phyloP scores from a whole-genome alignment of 2,329 filamentous ascomycete species.

The Biscogniauxia mediterranea region DNA sequence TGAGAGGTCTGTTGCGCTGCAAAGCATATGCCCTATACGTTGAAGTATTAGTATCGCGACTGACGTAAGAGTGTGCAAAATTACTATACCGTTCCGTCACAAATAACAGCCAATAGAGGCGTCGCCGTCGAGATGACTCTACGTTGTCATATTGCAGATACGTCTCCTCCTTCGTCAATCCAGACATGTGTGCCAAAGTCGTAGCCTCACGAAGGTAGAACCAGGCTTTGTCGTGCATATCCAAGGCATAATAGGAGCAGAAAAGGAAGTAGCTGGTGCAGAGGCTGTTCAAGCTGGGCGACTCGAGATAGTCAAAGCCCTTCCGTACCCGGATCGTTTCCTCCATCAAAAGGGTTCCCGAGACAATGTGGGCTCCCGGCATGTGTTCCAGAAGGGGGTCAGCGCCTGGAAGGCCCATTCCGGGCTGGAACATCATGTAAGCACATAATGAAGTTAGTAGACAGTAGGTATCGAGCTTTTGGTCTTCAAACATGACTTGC shows the following conservation, averaged over 20 bases:
- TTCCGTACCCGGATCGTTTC: conserved; percentile 65
- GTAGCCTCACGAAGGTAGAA: conserved; percentile 75
- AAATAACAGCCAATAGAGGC: conserved; percentile 72
- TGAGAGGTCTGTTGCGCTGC: conserved; percentile 66
- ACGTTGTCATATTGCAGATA: conserved; percentile 58
- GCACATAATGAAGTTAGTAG: conserved; percentile 63
- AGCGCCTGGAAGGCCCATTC: conserved; percentile 58
- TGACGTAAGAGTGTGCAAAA: neutral
- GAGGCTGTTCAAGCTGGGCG: conserved; percentile 55
- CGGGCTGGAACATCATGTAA: conserved; percentile 68
- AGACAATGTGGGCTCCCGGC: conserved; percentile 59
- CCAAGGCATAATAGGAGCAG: conserved; percentile 67
- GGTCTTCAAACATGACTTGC: conserved; percentile 59
- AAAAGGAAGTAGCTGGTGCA: conserved; percentile 80
- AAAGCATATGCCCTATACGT: conserved; percentile 63
- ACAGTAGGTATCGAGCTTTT: conserved; percentile 62
- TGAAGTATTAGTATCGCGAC: conserved; percentile 9
- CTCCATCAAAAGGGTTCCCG: conserved; percentile 65
- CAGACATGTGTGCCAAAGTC: conserved; percentile 62
- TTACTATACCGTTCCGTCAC: conserved; percentile 62
- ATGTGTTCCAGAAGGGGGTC: conserved; percentile 57
- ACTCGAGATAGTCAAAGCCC: conserved; percentile 58
- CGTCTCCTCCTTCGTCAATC: conserved; percentile 61
- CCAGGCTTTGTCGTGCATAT: conserved; percentile 75
- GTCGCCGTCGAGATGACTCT: conserved; percentile 62